phyloP scores from a whole-genome alignment of 495 filamentous ascomycete species.

The Neurospora sp. region DNA sequence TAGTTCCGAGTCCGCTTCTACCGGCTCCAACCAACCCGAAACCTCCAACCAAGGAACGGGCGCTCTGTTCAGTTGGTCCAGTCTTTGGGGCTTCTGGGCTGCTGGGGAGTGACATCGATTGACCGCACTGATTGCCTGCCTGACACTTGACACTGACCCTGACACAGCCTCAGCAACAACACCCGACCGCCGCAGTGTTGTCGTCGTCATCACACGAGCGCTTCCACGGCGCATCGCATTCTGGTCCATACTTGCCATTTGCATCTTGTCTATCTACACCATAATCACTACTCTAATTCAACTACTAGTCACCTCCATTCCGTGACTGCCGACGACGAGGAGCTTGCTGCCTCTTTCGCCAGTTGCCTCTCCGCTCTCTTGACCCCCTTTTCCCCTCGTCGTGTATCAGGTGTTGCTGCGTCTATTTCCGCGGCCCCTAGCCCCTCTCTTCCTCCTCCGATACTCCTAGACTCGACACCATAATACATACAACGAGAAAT shows the following conservation, averaged over 20 bases:
- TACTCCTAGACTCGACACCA: background rate
- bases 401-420: background rate
- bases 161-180: background rate
- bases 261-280: background rate
- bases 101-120: background rate
- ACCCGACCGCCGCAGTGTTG: background rate
- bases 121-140: background rate
- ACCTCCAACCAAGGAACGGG: background rate
- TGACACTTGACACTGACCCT: background rate
- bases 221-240: background rate
- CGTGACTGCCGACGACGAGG: background rate
- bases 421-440: background rate
- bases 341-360: background rate
- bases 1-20: background rate
- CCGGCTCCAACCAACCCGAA: background rate
- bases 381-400: background rate
- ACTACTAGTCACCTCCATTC: background rate
- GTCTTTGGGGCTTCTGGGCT: background rate
- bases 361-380: background rate
- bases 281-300: background rate
- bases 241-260: background rate
- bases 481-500: constrained; percentile 1
- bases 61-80: background rate
- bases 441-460: background rate
- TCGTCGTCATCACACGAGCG: background rate